phyloP scores from a whole-genome alignment of 495 filamentous ascomycete species.

The Penicillium nucicola region DNA sequence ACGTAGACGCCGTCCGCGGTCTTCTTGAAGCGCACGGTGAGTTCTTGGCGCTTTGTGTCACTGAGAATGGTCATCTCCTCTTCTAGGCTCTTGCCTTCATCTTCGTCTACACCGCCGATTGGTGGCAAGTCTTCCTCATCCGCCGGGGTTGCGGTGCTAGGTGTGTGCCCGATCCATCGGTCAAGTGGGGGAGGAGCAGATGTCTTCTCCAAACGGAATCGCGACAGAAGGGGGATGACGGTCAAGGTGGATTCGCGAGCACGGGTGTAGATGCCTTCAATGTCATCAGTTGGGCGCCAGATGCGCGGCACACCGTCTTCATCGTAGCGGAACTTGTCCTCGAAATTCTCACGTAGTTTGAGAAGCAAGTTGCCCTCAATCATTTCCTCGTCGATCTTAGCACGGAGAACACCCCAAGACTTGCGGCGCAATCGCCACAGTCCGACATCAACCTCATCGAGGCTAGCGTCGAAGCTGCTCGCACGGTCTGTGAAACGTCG shows the following conservation, averaged over 20 bases:
- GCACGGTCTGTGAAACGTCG: slow-evolving; percentile 80
- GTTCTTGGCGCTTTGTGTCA: slow-evolving; percentile 82
- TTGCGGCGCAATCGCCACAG: slow-evolving; percentile 89
- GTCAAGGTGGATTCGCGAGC: slow-evolving; percentile 87
- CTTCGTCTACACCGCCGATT: slow-evolving; percentile 87
- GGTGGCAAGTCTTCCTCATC: slow-evolving; percentile 87
- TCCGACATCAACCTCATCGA: slow-evolving; percentile 89
- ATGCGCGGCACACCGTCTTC: slow-evolving; percentile 91
- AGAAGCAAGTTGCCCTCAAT: slow-evolving; percentile 94
- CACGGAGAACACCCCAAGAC: slow-evolving; percentile 85
- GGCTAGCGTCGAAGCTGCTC: slow-evolving; percentile 85
- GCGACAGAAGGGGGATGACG: slow-evolving; percentile 82
- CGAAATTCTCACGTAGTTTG: slow-evolving; percentile 96
- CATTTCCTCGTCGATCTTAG: slow-evolving; percentile 95
- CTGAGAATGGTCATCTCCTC: slow-evolving; percentile 94
- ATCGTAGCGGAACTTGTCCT: slow-evolving; percentile 98
- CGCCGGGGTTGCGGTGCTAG: slow-evolving; percentile 68
- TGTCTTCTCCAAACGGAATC: slow-evolving; percentile 71
- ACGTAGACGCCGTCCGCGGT: slow-evolving; percentile 95
- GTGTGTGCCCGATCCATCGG: slow-evolving; percentile 76
- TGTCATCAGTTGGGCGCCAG: slow-evolving; percentile 96
- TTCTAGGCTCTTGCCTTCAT: slow-evolving; percentile 87
- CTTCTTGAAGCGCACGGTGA: slow-evolving; percentile 95
- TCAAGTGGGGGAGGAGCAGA: slow-evolving; percentile 73
- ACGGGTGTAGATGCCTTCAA: slow-evolving; percentile 88